phyloP scores from a whole-genome alignment of 2,329 filamentous ascomycete species.

The Aschersonia sp. region DNA sequence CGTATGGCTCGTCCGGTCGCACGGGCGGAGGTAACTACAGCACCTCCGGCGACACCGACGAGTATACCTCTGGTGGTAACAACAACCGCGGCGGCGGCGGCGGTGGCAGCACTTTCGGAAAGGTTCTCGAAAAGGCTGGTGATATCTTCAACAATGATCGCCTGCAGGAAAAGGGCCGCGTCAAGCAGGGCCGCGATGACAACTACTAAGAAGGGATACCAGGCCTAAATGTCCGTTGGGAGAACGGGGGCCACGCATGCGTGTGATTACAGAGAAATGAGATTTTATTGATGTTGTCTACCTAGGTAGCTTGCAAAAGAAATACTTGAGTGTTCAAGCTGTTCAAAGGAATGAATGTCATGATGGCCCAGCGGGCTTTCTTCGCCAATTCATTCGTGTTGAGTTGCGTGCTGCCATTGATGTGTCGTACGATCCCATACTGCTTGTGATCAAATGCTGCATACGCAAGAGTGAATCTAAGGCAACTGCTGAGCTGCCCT shows the following conservation, averaged over 20 bases:
- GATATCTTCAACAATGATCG: conserved; percentile 29
- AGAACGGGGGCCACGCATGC: not conserved
- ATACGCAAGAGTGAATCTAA: too few relatives aligned
- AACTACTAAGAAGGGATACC: conserved; percentile 7
- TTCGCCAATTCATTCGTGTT: too few relatives aligned
- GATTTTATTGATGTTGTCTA: too few relatives aligned
- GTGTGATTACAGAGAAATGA: too few relatives aligned
- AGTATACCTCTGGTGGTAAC: conserved; percentile 7
- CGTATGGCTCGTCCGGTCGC: conserved; percentile 6
- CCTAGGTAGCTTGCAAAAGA: too few relatives aligned
- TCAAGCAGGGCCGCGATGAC: conserved; percentile 13
- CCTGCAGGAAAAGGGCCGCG: conserved; percentile 31
- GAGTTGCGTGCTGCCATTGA: too few relatives aligned
- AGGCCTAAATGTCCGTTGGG: not conserved
- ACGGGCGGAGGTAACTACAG: conserved; percentile 4
- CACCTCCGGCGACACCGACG: conserved; percentile 7
- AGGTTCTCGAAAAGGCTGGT: conserved; percentile 44
- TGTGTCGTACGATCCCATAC: too few relatives aligned
- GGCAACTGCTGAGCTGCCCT: too few relatives aligned
- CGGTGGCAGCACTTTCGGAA: conserved; percentile 35
- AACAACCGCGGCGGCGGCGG: conserved; percentile 6
- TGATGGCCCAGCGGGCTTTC: too few relatives aligned
- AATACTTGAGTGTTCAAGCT: too few relatives aligned
- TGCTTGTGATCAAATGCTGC: too few relatives aligned
- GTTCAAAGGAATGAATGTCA: too few relatives aligned